Percentiles rank a stretch among this genome's conserved stretches.
phyloP scores from a whole-genome alignment of 306 rosid genomes.

The Nissolia schottii region DNA sequence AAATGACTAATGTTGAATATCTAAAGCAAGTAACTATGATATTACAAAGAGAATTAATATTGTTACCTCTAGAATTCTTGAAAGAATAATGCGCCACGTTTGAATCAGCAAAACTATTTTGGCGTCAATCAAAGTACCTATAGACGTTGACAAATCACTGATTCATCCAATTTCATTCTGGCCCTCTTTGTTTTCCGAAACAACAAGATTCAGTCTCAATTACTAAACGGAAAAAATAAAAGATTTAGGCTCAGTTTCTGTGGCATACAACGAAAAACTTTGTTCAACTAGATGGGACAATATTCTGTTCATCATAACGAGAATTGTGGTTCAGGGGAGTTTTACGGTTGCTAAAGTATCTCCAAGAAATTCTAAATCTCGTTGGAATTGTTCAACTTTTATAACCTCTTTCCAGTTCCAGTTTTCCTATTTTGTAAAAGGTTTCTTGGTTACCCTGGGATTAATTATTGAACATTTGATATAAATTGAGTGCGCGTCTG shows the following conservation, averaged over 20 bases:
- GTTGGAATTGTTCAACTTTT: slow-evolving; percentile 15
- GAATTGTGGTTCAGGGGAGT: not conserved
- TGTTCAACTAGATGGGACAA: not conserved
- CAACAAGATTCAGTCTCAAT: not conserved
- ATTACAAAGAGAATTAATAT: not conserved
- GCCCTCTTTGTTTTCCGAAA: not conserved
- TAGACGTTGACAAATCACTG: not conserved
- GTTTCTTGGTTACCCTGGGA: not conserved
- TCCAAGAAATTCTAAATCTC: not conserved
- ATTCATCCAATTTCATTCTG: not conserved
- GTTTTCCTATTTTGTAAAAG: not conserved
- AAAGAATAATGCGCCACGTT: slow-evolving; percentile 5
- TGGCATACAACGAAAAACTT: not conserved
- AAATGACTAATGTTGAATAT: not conserved
- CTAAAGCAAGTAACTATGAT: not conserved
- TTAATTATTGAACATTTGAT: not conserved
- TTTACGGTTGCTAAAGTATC: slow-evolving; percentile 3
- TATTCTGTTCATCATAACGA: no score
- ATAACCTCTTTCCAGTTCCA: not conserved
- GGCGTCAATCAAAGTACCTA: not conserved
- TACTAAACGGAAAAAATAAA: no score
- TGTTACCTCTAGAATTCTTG: slow-evolving; percentile 18
- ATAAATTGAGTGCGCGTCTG: not conserved
- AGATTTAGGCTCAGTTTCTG: not conserved
- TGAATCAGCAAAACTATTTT: slow-evolving; percentile 5